Conservation (phyloP, 352 stramenopile species). For the Globisporangium lucens region DNA sequence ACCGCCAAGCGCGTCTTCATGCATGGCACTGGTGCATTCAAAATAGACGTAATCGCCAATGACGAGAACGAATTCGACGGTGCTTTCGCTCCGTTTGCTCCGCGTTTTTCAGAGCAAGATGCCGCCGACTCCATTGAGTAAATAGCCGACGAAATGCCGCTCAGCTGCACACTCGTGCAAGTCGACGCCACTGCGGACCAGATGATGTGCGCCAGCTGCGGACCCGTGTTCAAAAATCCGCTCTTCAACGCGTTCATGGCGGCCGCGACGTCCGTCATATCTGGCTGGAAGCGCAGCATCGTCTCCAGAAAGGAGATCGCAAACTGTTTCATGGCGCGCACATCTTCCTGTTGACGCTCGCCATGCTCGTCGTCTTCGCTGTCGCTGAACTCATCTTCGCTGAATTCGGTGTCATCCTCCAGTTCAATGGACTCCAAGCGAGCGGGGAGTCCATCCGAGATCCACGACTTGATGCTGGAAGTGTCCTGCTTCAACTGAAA, state of each 20-base stretch:
- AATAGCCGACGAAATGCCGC: constrained; percentile 66
- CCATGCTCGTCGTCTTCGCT: constrained; percentile 25
- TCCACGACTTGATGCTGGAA: constrained; percentile 55
- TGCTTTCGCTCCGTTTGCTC: neutral
- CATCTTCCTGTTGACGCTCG: constrained; percentile 31
- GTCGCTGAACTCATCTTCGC: constrained; percentile 18
- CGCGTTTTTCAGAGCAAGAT: constrained; percentile 20
- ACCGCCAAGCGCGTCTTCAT: constrained; percentile 65
- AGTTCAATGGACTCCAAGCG: constrained; percentile 37
- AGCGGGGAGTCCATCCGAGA: constrained; percentile 44
- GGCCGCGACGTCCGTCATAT: constrained; percentile 46
- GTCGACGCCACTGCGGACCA: constrained; percentile 70
- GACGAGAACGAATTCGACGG: constrained; percentile 52
- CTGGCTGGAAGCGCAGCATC: constrained; percentile 63
- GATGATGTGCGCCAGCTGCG: constrained; percentile 72
- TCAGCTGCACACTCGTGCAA: constrained; percentile 60
- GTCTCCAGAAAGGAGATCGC: constrained; percentile 62
- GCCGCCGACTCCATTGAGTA: constrained; percentile 40
- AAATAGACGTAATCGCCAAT: constrained; percentile 59
- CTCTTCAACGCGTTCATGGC: constrained; percentile 64
- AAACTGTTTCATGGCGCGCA: constrained; percentile 78
- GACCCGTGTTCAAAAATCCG: constrained; percentile 64
- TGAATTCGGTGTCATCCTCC: constrained; percentile 31
- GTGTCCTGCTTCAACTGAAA: constrained; percentile 79
- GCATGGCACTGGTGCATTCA: constrained; percentile 49